Evolutionary conservation across 371 early-diverging fungal species (phyloP), one percentile per base, ranked within the genome.

Genomic region (Massospora cicadina): DNA sequence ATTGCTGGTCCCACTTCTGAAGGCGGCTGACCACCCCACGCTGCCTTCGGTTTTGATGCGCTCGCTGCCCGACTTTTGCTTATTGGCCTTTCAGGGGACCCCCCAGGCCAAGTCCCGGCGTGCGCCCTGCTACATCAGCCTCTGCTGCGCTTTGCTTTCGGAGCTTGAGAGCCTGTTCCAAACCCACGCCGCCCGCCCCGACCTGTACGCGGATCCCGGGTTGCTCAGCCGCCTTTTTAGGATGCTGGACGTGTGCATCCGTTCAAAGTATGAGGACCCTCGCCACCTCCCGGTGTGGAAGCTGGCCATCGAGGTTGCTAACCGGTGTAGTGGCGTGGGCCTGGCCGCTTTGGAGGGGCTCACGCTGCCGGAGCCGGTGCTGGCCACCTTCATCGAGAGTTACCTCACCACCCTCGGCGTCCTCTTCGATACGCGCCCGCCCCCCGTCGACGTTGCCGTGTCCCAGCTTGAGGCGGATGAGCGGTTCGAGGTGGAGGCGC

Each of bases 391-490:
- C 27, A 26, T 21, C 26, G 57, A 56, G 57, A 23, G 21, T 7
- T 21, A 56, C 21, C 26, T 26, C 27, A 25, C 12, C n/a, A 29
- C 1, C 0, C 0, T 61, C 23, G 31, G 32, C 25, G 56, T 26
- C 57, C 24, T 23, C 54, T 28, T 58, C 27, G 28, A 24, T 32
- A 2, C 12, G 68, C 82, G 82, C 63, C 71, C 79, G 55, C 81
- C 87, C 2, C 80, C 82, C 10, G 66, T 78, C 0, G 73, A 75
- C 1, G 71, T 85, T 72, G 76, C 83, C 0, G 71, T 80, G 24
- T 86, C 87, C 65, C 84, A 85, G 43, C 73, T 87, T 2, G 80
- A 84, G 53, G 75, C 77, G 2, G 90, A 89, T 64, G 89, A 88
- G 58, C 79, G 79, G 2, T 89, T 89, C 68, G 91, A 91, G 67